These are phyloP conservation scores for Sporodiniella umbellata DNA, from an alignment of 371 early-diverging fungal genomes.

Conservation along the genomic window DNA sequence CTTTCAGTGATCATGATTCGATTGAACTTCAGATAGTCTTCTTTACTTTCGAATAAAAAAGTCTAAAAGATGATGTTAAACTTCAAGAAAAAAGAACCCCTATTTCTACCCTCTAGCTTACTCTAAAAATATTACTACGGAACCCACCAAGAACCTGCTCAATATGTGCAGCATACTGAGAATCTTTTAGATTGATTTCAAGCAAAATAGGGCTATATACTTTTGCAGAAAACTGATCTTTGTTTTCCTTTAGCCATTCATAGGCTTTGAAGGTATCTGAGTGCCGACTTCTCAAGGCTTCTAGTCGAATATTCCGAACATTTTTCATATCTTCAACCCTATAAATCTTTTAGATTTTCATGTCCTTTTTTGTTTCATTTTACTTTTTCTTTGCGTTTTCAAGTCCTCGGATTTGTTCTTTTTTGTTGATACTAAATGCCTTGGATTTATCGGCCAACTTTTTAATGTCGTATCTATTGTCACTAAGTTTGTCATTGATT, in stretches of 20 bases:
- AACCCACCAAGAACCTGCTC: slow-evolving; percentile 55
- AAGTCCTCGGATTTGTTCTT: no score
- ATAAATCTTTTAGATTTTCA: not conserved
- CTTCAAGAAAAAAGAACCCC: no score
- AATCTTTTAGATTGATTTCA: slow-evolving; percentile 64
- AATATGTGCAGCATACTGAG: slow-evolving; percentile 56
- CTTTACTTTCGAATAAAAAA: slow-evolving; percentile 73
- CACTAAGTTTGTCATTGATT: not conserved
- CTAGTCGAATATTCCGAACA: slow-evolving; percentile 43
- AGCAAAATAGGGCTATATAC: slow-evolving; percentile 76
- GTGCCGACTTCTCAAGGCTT: slow-evolving; percentile 36
- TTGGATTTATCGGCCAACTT: not conserved
- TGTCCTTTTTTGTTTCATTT: slow-evolving; percentile 20
- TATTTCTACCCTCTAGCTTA: slow-evolving; percentile 17
- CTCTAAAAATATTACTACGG: slow-evolving; percentile 36
- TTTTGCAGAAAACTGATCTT: slow-evolving; percentile 55
- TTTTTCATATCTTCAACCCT: slow-evolving; percentile 59
- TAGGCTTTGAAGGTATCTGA: slow-evolving; percentile 56
- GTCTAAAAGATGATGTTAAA: slow-evolving; percentile 56
- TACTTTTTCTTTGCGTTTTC: slow-evolving; percentile 7
- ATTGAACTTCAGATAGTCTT: slow-evolving; percentile 74
- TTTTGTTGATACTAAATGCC: not conserved
- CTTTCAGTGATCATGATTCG: slow-evolving; percentile 56
- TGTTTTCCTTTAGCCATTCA: slow-evolving; percentile 65
- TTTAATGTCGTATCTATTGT: not conserved